Evolutionary conservation across 768 basidiomycete genomes (phyloP), one percentile per base, ranked within the genome.

Genomic region (Tylopilus sp.): DNA sequence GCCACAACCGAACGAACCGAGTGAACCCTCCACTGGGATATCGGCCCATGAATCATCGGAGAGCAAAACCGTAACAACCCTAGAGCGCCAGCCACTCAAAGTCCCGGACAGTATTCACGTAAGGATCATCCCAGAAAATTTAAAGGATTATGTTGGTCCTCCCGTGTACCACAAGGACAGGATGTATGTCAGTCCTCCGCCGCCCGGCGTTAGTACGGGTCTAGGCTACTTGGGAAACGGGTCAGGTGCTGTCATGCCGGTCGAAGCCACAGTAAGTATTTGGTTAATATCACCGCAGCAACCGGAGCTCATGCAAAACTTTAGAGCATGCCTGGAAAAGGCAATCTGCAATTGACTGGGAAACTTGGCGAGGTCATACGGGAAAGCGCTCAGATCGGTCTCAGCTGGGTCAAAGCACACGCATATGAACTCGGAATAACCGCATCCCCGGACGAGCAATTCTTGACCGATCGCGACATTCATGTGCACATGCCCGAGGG

Each of bases 401-500:
- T 98, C 55, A 89, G 88, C 64, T 98, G 91, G 88, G 88, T 96
- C 36, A 95, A 94, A 68, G 77, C 85, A 10, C 90, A 98, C 65
- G 92, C 97, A 13, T 88, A 80, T 66, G 86, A 89, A 46, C 80
- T 98, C 12, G 93, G 94, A 4, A 89, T 98, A 63, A 94, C 93
- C 7, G 68, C 78, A 44, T 77, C 78, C 1, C 73, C 79, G 0
- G 82, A 81, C 7, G 88, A 91, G 50, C 85, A 89, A 66, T 86
- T 94, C 67, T 73, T 98, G 63, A 84, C 85, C 22, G 88, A 96
- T 64, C 78, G 83, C 36, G 94, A 98, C 62, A 79, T 98, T 17
- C 96, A 98, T 70, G 82, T 99, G 36, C 97, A 98, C 67, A 98
- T 97, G 96, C 92, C 94, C 0, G 93, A 92, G 67, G 93, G 92